Conservation (phyloP, 257 asterid species). For the Solanum megistacrolobum region DNA sequence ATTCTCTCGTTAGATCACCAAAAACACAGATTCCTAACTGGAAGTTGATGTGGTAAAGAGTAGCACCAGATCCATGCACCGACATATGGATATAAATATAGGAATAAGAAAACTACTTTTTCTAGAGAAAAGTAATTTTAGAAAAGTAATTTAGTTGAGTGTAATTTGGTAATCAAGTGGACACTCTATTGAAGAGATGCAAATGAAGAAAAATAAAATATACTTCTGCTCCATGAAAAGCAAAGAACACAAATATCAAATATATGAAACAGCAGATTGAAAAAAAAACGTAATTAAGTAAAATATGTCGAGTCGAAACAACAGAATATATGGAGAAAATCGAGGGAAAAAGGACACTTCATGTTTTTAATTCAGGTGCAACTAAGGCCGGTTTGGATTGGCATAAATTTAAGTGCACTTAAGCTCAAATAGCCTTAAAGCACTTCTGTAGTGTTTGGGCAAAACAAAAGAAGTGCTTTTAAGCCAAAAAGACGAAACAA, state of each 20-base stretch:
- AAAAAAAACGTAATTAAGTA: not conserved
- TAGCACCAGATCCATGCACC: not conserved
- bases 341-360: not conserved
- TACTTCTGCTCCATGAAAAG: not conserved
- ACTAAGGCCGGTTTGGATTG: not conserved
- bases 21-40: not conserved
- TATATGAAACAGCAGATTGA: not conserved
- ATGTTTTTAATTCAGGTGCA: not conserved
- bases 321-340: not conserved
- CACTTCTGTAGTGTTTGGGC: not conserved
- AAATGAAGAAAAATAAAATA: not conserved
- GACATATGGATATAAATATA: not conserved
- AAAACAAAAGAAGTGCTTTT: too few relatives aligned
- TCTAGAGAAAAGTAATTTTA: not conserved
- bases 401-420: not conserved
- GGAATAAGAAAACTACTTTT: not conserved
- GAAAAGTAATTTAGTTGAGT: not conserved
- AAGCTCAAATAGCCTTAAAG: not conserved
- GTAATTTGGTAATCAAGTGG: not conserved
- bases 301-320: not conserved
- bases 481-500: not conserved
- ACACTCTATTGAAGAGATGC: not conserved
- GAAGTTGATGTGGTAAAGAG: not conserved
- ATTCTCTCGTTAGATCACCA: not conserved
- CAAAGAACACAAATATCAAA: not conserved